Evolutionary conservation across 2,329 filamentous ascomycete genomes (phyloP).

Genomic region (Macrophomina pseudophaseolina): DNA sequence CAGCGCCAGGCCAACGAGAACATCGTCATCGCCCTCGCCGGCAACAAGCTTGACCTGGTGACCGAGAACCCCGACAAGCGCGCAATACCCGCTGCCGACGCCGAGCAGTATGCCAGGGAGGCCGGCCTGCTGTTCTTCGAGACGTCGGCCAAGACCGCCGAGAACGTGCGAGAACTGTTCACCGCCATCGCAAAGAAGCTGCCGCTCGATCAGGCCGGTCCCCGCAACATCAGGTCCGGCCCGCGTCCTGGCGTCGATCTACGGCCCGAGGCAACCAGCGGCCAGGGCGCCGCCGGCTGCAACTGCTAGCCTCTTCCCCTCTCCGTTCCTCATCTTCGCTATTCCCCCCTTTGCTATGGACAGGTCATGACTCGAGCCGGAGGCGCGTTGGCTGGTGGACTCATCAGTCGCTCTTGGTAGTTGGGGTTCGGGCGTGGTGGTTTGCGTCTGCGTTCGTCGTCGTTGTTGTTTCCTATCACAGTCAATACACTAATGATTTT

Average conservation of each 20-base stretch:
- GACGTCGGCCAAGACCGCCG: conserved; percentile 95
- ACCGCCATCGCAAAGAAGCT: conserved; percentile 98
- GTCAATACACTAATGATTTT: conserved; percentile 28
- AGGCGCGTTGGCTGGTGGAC: conserved; percentile 6
- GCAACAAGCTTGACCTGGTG: conserved; percentile 97
- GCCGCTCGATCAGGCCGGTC: conserved; percentile 93
- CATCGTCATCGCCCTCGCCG: conserved; percentile 97
- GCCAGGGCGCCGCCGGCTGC: conserved; percentile 65
- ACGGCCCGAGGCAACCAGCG: conserved; percentile 63
- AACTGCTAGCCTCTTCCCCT: conserved; percentile 59
- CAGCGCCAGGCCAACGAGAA: conserved; percentile 99
- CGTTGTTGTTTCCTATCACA: conserved; percentile 26
- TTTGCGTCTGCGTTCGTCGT: conserved; percentile 25
- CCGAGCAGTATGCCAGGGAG: conserved; percentile 92
- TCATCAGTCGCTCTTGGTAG: conserved; percentile 25
- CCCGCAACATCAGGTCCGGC: conserved; percentile 75
- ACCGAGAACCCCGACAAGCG: conserved; percentile 95
- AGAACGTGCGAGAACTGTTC: conserved; percentile 95
- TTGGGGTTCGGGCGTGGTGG: conserved; percentile 27
- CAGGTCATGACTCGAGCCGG: conserved; percentile 15
- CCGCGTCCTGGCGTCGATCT: conserved; percentile 70
- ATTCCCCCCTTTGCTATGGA: conserved; percentile 26
- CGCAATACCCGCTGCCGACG: conserved; percentile 85
- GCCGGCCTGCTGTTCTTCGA: conserved; percentile 97
- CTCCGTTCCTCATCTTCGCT: conserved; percentile 21